Evolutionary conservation across 192 early-diverging fungal genomes (phyloP).

Genomic region (Gonapodya prolifera): DNA sequence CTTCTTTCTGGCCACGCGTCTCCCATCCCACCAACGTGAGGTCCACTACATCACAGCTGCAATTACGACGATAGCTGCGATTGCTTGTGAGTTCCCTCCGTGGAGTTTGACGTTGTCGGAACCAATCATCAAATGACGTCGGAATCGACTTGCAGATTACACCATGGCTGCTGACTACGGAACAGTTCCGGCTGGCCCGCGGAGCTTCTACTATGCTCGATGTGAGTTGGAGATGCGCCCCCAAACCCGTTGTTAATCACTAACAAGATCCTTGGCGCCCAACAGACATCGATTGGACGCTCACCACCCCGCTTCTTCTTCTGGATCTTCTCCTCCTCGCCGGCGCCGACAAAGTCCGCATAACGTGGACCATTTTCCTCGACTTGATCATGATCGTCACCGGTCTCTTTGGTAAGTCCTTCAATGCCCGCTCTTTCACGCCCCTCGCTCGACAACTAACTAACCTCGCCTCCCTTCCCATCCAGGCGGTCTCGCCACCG

Average conservation of each 20-base stretch:
- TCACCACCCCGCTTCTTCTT: constrained; percentile 3
- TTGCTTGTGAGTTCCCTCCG: background rate
- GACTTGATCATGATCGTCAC: constrained; percentile 3
- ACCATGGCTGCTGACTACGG: constrained; percentile 5
- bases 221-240: background rate
- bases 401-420: background rate
- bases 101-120: background rate
- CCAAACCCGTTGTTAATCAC: background rate
- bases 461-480: background rate
- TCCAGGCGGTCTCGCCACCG: constrained; percentile 2
- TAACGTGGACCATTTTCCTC: background rate
- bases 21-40: background rate
- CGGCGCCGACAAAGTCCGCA: background rate
- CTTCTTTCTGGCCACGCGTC: background rate
- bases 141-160: constrained; percentile 1
- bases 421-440: background rate
- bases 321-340: constrained; percentile 2
- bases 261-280: background rate
- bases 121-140: background rate
- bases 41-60: constrained; percentile 4
- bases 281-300: constrained; percentile 1
- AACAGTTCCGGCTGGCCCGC: background rate
- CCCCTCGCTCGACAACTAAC: background rate
- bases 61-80: constrained; percentile 2
- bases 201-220: constrained; percentile 4